Evolutionary conservation across 75 land plant genomes (phyloP).

Genomic region (Isoetes taiwanensis): DNA sequence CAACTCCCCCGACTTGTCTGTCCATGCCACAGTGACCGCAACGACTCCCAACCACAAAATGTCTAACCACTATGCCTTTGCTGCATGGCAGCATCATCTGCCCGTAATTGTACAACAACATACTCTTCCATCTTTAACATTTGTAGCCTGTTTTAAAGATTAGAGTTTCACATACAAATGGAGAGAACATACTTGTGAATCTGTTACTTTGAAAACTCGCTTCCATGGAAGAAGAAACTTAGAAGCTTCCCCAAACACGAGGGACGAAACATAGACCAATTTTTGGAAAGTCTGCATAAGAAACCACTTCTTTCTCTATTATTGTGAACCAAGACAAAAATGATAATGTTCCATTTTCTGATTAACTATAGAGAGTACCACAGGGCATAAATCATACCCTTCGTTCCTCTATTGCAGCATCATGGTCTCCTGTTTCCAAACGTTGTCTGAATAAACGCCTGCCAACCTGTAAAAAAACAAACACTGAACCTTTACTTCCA

Average conservation of each 20-base stretch:
- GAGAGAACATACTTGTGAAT: constrained; percentile 58
- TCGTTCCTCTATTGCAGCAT: constrained; percentile 67
- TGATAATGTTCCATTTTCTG: background rate
- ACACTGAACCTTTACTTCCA: background rate
- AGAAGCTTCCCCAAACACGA: constrained; percentile 95
- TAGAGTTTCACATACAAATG: too few relatives aligned
- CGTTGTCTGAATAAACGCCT: constrained; percentile 75
- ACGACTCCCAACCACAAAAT: too few relatives aligned
- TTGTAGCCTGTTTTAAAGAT: too few relatives aligned
- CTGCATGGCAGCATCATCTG: too few relatives aligned
- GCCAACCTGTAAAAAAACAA: constrained; percentile 45
- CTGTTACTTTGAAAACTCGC: constrained; percentile 86
- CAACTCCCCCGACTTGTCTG: too few relatives aligned
- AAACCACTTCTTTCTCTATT: background rate
- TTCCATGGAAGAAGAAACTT: constrained; percentile 94
- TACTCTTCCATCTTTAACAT: too few relatives aligned
- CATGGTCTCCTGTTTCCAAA: constrained; percentile 89
- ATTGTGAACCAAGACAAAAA: constrained; percentile 13
- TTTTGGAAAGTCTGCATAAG: constrained; percentile 87
- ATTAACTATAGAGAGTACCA: background rate
- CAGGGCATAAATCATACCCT: constrained; percentile 31
- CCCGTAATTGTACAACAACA: too few relatives aligned
- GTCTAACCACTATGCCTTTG: too few relatives aligned
- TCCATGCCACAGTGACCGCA: too few relatives aligned
- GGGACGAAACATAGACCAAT: constrained; percentile 77